These are phyloP conservation scores for Graphiopsis chlorocephala DNA, from an alignment of 2,329 filamentous ascomycete genomes.

Conservation along the genomic window DNA sequence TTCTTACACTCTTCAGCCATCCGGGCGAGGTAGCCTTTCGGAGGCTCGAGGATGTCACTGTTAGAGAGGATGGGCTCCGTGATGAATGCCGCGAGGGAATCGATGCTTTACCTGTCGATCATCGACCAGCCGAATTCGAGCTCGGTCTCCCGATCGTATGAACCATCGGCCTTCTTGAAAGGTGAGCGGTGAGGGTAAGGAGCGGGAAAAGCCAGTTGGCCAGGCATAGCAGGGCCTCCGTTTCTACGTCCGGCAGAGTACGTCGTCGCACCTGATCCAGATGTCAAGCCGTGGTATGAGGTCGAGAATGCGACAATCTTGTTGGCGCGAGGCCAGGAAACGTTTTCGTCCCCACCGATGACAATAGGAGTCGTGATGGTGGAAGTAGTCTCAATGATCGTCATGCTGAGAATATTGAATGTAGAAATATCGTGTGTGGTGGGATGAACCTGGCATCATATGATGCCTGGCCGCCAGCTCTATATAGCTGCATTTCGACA, in stretches of 20 bases:
- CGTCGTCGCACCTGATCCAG: slow-evolving; percentile 51
- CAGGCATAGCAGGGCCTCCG: slow-evolving; percentile 51
- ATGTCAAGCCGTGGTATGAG: slow-evolving; percentile 62
- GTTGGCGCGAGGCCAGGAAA: not conserved
- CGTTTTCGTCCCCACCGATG: not conserved
- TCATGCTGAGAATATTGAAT: not conserved
- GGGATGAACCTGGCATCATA: not conserved
- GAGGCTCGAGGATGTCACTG: slow-evolving; percentile 43
- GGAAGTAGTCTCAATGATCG: not conserved
- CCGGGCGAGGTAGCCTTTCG: slow-evolving; percentile 14
- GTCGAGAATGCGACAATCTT: slow-evolving; percentile 57
- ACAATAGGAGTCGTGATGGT: not conserved
- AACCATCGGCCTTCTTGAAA: slow-evolving; percentile 58
- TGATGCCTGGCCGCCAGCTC: not conserved
- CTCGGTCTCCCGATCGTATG: slow-evolving; percentile 65
- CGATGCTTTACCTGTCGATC: slow-evolving; percentile 58
- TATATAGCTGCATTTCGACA: not conserved
- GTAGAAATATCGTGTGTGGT: not conserved
- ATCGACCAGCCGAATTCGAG: slow-evolving; percentile 61
- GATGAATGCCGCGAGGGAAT: slow-evolving; percentile 62
- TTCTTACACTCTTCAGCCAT: slow-evolving; percentile 28
- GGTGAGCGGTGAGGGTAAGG: slow-evolving; percentile 62
- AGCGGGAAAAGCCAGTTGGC: slow-evolving; percentile 57
- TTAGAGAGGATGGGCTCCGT: slow-evolving; percentile 60
- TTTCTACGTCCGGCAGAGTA: slow-evolving; percentile 54